Base-by-base conservation (phyloP, 1,139 yeast genomes). In the Yarrowia galli region DNA sequence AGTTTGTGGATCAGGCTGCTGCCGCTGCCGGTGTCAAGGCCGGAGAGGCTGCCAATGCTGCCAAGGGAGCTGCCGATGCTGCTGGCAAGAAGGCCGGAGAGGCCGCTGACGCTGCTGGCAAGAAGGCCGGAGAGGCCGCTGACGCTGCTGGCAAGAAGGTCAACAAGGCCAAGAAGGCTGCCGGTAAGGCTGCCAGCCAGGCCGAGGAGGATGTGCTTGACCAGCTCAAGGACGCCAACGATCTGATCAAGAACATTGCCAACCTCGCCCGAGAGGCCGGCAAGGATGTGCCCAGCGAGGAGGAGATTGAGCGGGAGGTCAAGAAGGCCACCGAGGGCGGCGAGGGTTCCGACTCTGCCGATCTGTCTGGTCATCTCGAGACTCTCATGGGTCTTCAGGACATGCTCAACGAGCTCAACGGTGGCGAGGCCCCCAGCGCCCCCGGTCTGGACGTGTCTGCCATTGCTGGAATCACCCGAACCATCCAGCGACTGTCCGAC, bases 21-120 rank as follows among this genome's bases (percentile, higher is more conserved):
- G 89, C 89, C 67, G 98, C 95, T 68, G 96, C 95, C 68, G 95
- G 92, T 70, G 89, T 93, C 18, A 96, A 96, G 67, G 49, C 38
- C 23, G 38, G 45, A 1, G 23, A 95, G 80, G 96, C 99, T 25
- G 85, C 86, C 72, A 89, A 89, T 65, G 98, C 95, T 68, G 96
- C 95, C 69, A 28, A 58, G 38, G 95, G 92, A 71, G 89, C 95
- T n/a, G 48, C 45, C 0, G 96, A 95, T 54, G 48, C 36, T 18
- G 64, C 45, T 7, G 45, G 32, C 45, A 38, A 54, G 60, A 45
- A 32, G 43, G 43, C 56, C 53, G 36, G 23, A 20, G 22, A 43
- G 53, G 65, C 65, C 45, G 40, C 40, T 42, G 25, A 49, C 38
- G 58, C 60, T 23, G 46, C 43, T n/a, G 49, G 49, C 6, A 28